Base-by-base conservation (phyloP, 805 yeast species). In the Ogataea polymorpha region DNA sequence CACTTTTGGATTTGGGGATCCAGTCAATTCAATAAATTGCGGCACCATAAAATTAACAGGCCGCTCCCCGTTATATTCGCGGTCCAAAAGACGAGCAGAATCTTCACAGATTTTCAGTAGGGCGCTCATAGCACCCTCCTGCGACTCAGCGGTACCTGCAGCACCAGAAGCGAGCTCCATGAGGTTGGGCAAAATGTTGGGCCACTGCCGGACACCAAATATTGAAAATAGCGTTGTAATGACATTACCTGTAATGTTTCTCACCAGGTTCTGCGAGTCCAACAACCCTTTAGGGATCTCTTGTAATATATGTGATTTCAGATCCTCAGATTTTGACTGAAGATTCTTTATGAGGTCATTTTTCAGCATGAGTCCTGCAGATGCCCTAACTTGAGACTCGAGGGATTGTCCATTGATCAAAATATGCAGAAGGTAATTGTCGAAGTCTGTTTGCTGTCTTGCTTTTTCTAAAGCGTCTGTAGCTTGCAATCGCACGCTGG, bases 51-150 rank as follows among this genome's bases (percentile, higher is more conserved):
- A 74, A 39, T 77, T 79, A 48, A 84, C 66, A 0, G 96, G 96
- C 41, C 80, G 66, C 42, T 76, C 74, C 4, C 86, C 84, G 41
- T 75, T 69, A 62, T 78, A 76, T 44, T 80, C 84, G 36, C 71
- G 62, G 56, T 86, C 89, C 44, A 93, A 72, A 26, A 74, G 63
- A 33, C 68, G 67, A 7, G 80, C 79, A 20, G 86, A 79, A 63
- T 93, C 99, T 60, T 93, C 99, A 68, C 96, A 87, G 37, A 93
- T 84, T 61, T 90, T 88, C 27, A 84, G 72, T 45, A 93, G 68
- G 0, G 97, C 90, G 49, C 84, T 73, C 62, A 87, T 76, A 1
- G 95, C 86, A 30, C 93, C 90, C 52, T 82, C 88, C 56, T 77
- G 80, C 4, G 77, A 66, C 33, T 52, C 55, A 28, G 61, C 54